Conservation (phyloP, 1,139 yeast genomes). For the Petasospora rhodanensis region DNA sequence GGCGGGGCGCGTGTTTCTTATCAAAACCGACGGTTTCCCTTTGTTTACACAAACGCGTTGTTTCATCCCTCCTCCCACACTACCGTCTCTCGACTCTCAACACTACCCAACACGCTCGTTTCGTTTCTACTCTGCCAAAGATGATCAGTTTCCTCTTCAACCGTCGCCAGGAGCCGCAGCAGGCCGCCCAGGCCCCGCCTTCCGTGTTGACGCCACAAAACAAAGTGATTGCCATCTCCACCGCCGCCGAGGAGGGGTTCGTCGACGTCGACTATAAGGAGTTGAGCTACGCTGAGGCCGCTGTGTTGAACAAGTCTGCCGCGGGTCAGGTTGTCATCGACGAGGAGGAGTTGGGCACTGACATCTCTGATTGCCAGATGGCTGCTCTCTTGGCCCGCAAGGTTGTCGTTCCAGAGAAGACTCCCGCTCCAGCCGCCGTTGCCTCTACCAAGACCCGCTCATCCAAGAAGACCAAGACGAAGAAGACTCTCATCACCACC, state of each 20-base stretch:
- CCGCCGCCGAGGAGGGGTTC: constrained; percentile 34
- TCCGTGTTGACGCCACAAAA: constrained; percentile 20
- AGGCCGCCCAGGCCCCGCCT: background rate
- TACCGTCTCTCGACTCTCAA: background rate
- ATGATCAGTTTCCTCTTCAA: background rate
- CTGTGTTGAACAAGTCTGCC: too few relatives aligned
- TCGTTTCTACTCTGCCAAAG: too few relatives aligned
- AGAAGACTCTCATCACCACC: too few relatives aligned
- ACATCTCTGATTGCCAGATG: constrained; percentile 20
- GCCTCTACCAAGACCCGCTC: too few relatives aligned
- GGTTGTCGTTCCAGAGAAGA: constrained; percentile 1
- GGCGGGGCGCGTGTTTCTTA: constrained; percentile 1
- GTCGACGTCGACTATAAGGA: constrained; percentile 41
- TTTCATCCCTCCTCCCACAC: constrained; percentile 1
- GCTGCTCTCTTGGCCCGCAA: constrained; percentile 8
- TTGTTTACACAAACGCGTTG: constrained; percentile 6
- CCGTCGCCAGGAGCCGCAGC: background rate
- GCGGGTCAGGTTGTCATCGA: too few relatives aligned
- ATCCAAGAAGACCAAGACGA: background rate
- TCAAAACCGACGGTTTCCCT: constrained; percentile 1
- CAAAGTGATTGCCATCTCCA: constrained; percentile 28
- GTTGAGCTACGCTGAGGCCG: constrained; percentile 49
- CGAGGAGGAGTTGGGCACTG: constrained; percentile 13
- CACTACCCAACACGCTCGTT: too few relatives aligned
- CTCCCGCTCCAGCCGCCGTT: too few relatives aligned